Evolutionary conservation across 176 grass and related monocot species (phyloP).

Genomic region (Eragrostis curvula): DNA sequence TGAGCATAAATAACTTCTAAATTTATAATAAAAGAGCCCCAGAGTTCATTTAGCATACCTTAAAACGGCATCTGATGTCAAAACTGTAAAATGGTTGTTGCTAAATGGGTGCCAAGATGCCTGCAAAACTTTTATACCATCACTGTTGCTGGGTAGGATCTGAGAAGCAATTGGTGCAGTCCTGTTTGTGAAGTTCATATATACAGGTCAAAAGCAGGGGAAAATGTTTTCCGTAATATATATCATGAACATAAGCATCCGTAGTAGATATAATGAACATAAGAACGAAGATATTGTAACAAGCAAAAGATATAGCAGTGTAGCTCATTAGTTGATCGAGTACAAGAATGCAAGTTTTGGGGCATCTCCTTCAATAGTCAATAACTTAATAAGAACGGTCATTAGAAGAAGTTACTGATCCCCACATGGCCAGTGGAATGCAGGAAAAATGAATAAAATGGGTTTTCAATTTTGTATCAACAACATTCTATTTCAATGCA

Average conservation of each 20-base stretch:
- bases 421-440: constrained; percentile 17
- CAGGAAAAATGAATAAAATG: not conserved
- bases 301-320: constrained; percentile 17
- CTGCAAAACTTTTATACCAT: constrained; percentile 82
- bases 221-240: constrained; percentile 6
- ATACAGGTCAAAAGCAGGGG: constrained; percentile 26
- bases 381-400: constrained; percentile 21
- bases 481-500: constrained; percentile 14
- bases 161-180: constrained; percentile 71
- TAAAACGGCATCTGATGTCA: constrained; percentile 94
- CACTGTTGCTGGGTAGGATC: constrained; percentile 63
- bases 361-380: constrained; percentile 19
- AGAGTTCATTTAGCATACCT: constrained; percentile 54
- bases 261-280: constrained; percentile 1
- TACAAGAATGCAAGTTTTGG: constrained; percentile 3
- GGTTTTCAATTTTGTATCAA: not conserved
- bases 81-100: constrained; percentile 77
- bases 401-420: not conserved
- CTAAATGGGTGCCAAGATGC: constrained; percentile 91
- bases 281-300: constrained; percentile 16
- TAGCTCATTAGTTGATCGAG: constrained; percentile 16
- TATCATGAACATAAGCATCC: constrained; percentile 1
- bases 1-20: not conserved
- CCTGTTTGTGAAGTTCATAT: constrained; percentile 63
- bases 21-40: not conserved